Conservation (phyloP, 257 asterid genomes). For the Paraleonurus japonicus region DNA sequence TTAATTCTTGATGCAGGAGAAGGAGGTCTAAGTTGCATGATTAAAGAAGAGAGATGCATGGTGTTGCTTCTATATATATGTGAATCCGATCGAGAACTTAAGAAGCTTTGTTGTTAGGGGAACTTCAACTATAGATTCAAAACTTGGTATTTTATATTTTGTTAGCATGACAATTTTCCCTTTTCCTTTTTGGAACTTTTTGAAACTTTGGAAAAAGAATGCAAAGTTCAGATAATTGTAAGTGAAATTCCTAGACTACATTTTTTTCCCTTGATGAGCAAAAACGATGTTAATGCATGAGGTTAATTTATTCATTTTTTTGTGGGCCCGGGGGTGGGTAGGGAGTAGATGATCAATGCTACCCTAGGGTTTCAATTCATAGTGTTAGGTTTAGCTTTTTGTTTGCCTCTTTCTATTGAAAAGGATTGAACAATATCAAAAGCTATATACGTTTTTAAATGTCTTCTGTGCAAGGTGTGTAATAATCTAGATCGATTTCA, state of each 20-base stretch:
- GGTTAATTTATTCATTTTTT: neutral
- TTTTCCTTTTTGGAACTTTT: constrained; percentile 15
- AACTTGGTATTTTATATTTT: constrained; percentile 31
- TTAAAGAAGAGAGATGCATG: constrained; percentile 8
- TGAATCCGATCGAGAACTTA: constrained; percentile 6
- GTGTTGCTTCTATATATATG: constrained; percentile 7
- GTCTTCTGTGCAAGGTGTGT: too few relatives aligned
- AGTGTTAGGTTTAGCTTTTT: neutral
- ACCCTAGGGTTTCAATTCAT: neutral
- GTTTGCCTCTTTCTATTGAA: neutral
- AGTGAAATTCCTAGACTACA: neutral
- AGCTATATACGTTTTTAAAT: too few relatives aligned
- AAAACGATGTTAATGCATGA: constrained; percentile 4
- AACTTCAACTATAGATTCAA: constrained; percentile 18
- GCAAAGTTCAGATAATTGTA: constrained; percentile 2
- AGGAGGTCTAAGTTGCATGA: neutral
- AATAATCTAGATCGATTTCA: too few relatives aligned
- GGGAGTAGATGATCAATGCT: neutral
- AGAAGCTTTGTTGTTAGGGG: constrained; percentile 23
- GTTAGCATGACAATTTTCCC: constrained; percentile 27
- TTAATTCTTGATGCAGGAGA: constrained; percentile 21
- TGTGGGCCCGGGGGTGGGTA: too few relatives aligned
- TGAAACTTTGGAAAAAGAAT: neutral
- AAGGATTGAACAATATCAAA: too few relatives aligned
- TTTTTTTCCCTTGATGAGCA: constrained; percentile 2